phyloP scores from a whole-genome alignment of 75 land plant genomes.

The Picea sitchensis region DNA sequence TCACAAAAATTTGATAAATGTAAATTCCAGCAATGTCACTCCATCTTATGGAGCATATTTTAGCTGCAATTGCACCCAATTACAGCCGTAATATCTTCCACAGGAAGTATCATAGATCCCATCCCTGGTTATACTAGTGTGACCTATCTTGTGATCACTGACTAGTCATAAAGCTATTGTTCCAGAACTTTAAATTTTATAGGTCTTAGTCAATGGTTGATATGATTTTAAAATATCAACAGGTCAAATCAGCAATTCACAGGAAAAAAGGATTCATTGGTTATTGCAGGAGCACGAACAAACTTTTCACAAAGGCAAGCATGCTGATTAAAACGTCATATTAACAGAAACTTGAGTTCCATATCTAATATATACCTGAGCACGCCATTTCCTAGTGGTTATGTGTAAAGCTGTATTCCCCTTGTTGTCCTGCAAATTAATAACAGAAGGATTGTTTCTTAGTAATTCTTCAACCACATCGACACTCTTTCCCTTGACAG shows the following conservation, averaged over 20 bases:
- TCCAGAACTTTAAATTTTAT: not conserved
- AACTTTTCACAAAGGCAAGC: not conserved
- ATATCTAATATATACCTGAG: constrained; percentile 31
- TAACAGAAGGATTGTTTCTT: constrained; percentile 23
- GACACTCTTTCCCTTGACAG: constrained; percentile 62
- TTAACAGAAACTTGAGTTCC: no score
- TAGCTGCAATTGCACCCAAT: no score
- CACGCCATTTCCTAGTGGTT: constrained; percentile 57
- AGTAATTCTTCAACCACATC: constrained; percentile 56
- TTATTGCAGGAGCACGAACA: not conserved
- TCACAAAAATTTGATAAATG: no score
- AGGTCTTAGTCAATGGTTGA: not conserved
- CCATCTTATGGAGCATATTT: no score
- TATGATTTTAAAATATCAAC: not conserved
- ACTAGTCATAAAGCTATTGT: no score
- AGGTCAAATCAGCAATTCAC: not conserved
- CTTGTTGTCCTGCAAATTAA: constrained; percentile 54
- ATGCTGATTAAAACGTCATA: not conserved
- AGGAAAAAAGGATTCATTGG: not conserved
- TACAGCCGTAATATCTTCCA: no score
- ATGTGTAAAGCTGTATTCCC: constrained; percentile 68
- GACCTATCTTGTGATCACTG: no score
- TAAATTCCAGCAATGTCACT: no score
- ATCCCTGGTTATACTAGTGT: no score
- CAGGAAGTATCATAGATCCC: no score